These are phyloP conservation scores for Neoarthrinium moseri DNA, from an alignment of 2,329 filamentous ascomycete species.

Conservation along the genomic window DNA sequence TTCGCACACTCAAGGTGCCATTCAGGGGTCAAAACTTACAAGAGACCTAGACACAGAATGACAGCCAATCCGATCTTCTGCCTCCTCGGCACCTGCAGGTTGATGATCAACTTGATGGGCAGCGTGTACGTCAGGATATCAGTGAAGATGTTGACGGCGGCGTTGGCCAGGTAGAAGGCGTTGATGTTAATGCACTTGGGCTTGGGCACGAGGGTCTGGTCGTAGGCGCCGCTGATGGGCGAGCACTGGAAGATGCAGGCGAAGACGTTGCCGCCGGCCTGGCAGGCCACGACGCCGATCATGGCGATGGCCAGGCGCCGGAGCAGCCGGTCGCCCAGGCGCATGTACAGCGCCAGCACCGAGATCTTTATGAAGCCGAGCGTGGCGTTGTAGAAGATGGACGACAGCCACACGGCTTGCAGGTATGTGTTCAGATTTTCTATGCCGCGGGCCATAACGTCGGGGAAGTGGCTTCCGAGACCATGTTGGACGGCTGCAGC, in stretches of 20 bases:
- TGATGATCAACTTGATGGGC: conserved; percentile 40
- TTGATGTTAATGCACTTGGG: conserved; percentile 44
- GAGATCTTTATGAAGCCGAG: conserved; percentile 48
- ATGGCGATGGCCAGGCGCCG: conserved; percentile 34
- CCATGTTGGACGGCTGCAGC: conserved; percentile 10
- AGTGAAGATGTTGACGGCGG: conserved; percentile 44
- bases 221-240: conserved; percentile 38
- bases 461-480: conserved; percentile 11
- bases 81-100: conserved; percentile 39
- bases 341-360: conserved; percentile 42
- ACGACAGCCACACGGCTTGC: conserved; percentile 38
- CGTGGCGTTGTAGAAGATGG: conserved; percentile 46
- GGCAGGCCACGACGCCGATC: conserved; percentile 36
- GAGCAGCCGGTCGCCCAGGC: conserved; percentile 37
- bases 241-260: conserved; percentile 42
- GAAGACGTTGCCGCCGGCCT: conserved; percentile 37
- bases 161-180: conserved; percentile 45
- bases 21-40: conserved; percentile 25
- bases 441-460: conserved; percentile 16
- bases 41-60: conserved; percentile 43
- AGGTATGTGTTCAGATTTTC: conserved; percentile 17
- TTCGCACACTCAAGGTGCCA: too few relatives aligned
- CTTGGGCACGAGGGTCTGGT: conserved; percentile 26
- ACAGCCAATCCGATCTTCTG: conserved; percentile 41
- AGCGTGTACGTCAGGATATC: conserved; percentile 43